Evolutionary conservation across 2,329 filamentous ascomycete species (phyloP), one percentile per base, ranked within the genome.

Genomic region (Venturia nashicola): DNA sequence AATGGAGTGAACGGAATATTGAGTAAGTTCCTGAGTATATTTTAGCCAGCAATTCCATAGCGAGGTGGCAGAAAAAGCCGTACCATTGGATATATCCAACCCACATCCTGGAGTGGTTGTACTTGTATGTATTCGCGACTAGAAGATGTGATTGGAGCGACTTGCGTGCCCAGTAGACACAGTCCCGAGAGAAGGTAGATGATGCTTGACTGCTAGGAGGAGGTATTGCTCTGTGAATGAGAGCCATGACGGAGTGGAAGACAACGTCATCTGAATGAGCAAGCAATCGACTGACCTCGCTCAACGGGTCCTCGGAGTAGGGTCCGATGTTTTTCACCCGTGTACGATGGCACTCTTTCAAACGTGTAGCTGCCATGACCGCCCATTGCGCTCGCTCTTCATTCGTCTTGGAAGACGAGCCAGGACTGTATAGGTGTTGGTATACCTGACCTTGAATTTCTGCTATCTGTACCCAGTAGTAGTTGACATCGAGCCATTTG

Each of bases 1-100:
- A 80, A 80, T 0, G 78, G 79, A 44, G 78, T 77, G 67, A 81
- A 80, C 0, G 79, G 79, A 5, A 77, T 74, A 67, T 78, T 71
- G 7, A 78, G 70, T 23, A 76, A 70, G 5, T 71, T 70, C 74
- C 75, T 76, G 57, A 32, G 18, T 8, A 20, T 11, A 23, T n/a
- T 3, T 34, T 36, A 34, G 51, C 27, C 18, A 7, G 12, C 5
- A n/a, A 36, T 36, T 14, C 5, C 14, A 9, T 9, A 2, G 16
- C 3, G 51, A n/a, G 14, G 5, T 18, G 18, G 32, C 36, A 34
- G 2, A n/a, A 18, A 61, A 18, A 43, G 1, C 16, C 59, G 14
- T 39, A 43, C 59, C 59, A 61, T 43, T 46, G 59, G 3, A 32
- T 43, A 39, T 46, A 61, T 1, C 40, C 43, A 39, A 20, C 40